Evolutionary conservation across 129 eudicot species (phyloP).

Genomic region (Scalesia atractyloides): DNA sequence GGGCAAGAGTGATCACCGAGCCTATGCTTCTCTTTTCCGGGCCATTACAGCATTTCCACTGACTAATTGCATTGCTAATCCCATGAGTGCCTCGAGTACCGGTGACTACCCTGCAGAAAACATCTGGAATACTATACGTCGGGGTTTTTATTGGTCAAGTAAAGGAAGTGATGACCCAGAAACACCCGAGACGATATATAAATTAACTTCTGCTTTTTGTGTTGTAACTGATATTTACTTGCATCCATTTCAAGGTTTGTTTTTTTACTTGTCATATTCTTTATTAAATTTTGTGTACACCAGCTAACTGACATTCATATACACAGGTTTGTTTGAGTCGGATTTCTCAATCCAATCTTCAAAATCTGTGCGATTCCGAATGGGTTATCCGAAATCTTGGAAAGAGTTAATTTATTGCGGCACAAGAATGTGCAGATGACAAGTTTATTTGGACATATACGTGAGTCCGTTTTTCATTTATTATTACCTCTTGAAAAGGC

Average conservation of each 20-base stretch:
- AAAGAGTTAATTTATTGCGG: conserved; percentile 27
- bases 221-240: conserved; percentile 59
- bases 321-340: conserved; percentile 58
- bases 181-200: no score
- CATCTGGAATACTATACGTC: no score
- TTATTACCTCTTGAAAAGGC: background rate
- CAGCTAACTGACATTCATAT: conserved; percentile 7
- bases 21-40: conserved; percentile 56
- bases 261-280: background rate
- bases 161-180: no score
- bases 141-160: no score
- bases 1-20: conserved; percentile 35
- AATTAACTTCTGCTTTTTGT: conserved; percentile 48
- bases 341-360: conserved; percentile 68
- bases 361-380: conserved; percentile 58
- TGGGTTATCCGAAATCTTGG: conserved; percentile 59
- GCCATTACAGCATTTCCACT: conserved; percentile 46
- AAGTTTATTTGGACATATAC: conserved; percentile 71
- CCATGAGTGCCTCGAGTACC: conserved; percentile 84
- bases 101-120: no score
- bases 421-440: conserved; percentile 50
- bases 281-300: background rate
- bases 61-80: conserved; percentile 51
- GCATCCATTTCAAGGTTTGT: conserved; percentile 70
- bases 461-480: conserved; percentile 28